Evolutionary conservation across 169 alveolate species (phyloP), one percentile per base, ranked within the genome.

Genomic region (Theileria equi): DNA sequence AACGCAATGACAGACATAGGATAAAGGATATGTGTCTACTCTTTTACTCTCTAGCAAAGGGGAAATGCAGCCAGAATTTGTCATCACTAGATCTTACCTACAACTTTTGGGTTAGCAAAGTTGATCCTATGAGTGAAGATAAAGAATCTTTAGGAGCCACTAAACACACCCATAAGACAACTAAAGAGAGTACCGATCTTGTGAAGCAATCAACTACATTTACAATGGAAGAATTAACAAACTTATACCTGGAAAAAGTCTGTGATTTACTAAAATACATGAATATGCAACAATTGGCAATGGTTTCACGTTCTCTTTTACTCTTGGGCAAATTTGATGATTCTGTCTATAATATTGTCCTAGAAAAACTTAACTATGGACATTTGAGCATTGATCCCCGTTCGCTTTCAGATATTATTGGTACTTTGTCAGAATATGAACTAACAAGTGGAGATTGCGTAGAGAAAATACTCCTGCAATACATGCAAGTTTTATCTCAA

Each of bases 211-310:
- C n/a, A n/a, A n/a, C n/a, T 5, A 41, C 79, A 4, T 21, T 66
- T 35, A 55, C 61, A 29, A 36, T 72, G 17, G 45, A 69, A n/a
- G 78, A 72, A 25, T 34, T 62, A 29, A 32, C 52, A 47, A 61
- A 61, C 13, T 54, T 60, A 13, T 61, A 61, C 23, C 2, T 50
- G 17, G n/a, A 26, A 6, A 68, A 64, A 16, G 32, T 74, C 25
- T n/a, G 34, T 8, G 50, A 5, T 25, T 43, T 74, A 7, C 8
- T 74, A 3, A 45, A 66, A 5, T 74, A 17, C 52, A 40, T 74
- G 73, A 74, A 53, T 66, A 44, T 32, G 2, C 23, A 57, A 28
- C 78, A 63, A 28, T 32, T 74, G 80, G 84, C 73, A 3, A 54
- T 74, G 45, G 21, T 74, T n/a, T 26, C 79, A 6, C 64, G 36